phyloP scores from a whole-genome alignment of 2,329 filamentous ascomycete species.

The Talaromyces sp. region DNA sequence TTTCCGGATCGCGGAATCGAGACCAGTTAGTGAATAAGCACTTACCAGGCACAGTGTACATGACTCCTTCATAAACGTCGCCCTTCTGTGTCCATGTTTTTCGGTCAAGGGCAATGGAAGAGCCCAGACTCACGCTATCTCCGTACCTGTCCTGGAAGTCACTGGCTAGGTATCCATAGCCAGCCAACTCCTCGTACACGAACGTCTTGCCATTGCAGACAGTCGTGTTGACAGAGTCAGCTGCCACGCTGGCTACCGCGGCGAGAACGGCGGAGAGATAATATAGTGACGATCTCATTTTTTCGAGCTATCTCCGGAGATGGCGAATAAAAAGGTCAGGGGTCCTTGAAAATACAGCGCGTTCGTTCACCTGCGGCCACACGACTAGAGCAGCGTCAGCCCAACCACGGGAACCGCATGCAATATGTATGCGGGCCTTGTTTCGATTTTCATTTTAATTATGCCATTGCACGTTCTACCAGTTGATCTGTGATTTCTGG shows the following conservation, averaged over 20 bases:
- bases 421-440: too few species aligned
- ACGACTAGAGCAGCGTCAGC: too few species aligned
- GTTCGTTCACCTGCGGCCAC: too few species aligned
- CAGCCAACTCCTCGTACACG: slow-evolving; percentile 63
- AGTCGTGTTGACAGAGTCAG: slow-evolving; percentile 40
- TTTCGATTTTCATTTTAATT: too few species aligned
- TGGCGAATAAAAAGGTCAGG: neutral
- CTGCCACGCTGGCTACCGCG: neutral
- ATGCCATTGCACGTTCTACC: too few species aligned
- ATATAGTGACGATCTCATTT: neutral
- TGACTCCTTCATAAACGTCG: slow-evolving; percentile 54
- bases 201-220: slow-evolving; percentile 60
- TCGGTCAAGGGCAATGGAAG: slow-evolving; percentile 59
- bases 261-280: neutral
- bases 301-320: neutral
- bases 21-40: neutral
- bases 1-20: neutral
- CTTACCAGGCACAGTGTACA: slow-evolving; percentile 61
- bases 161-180: slow-evolving; percentile 58
- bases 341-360: too few species aligned
- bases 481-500: too few species aligned
- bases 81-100: slow-evolving; percentile 54
- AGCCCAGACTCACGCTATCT: slow-evolving; percentile 66
- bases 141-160: slow-evolving; percentile 62
- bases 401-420: too few species aligned